Evolutionary conservation across 495 filamentous ascomycete genomes (phyloP).

Genomic region (Neurospora sp.): DNA sequence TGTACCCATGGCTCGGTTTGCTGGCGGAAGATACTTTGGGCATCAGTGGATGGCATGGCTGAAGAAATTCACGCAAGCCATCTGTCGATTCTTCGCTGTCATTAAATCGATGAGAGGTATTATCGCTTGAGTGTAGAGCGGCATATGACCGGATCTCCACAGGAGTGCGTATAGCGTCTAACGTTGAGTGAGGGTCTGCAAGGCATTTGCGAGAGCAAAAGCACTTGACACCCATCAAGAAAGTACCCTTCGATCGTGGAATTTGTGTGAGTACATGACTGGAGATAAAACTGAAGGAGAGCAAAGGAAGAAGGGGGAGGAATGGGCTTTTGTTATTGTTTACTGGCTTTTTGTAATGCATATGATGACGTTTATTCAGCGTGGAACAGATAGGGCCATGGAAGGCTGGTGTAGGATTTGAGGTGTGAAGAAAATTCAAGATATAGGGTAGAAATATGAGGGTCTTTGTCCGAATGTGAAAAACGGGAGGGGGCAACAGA

Average conservation of each 20-base stretch:
- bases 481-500: not conserved
- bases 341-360: not conserved
- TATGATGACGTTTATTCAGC: not conserved
- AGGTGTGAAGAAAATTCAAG: not conserved
- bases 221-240: not conserved
- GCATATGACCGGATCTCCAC: not conserved
- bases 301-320: not conserved
- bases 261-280: not conserved
- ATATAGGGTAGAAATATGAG: not conserved
- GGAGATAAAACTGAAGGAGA: not conserved
- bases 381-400: not conserved
- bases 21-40: not conserved
- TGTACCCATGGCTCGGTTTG: not conserved
- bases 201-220: not conserved
- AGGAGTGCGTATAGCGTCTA: not conserved
- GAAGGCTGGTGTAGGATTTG: not conserved
- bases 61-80: not conserved
- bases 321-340: not conserved
- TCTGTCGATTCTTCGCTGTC: not conserved
- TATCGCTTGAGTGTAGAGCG: not conserved
- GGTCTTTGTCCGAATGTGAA: not conserved
- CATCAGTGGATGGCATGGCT: not conserved
- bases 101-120: not conserved
- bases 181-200: not conserved
- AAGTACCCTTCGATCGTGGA: not conserved